Percentiles rank a stretch among this genome's conserved stretches.
Conservation (phyloP, 2,329 filamentous ascomycete genomes). For the Fusarium graminum region DNA sequence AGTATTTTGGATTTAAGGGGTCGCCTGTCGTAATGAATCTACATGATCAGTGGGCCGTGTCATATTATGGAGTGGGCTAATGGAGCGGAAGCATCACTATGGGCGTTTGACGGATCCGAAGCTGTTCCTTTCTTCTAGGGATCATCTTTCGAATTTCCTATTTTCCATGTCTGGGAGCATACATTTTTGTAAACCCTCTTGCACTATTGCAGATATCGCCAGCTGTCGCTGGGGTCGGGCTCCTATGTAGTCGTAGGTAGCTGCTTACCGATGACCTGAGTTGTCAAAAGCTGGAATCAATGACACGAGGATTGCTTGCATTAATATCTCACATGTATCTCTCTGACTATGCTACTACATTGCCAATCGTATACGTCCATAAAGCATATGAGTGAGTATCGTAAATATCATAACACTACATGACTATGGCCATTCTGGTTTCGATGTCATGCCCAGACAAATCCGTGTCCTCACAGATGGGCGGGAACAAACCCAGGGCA, state of each 20-base stretch:
- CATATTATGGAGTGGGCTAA: conserved; percentile 3
- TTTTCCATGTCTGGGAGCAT: conserved; percentile 7
- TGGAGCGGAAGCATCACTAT: conserved; percentile 28
- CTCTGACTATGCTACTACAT: conserved; percentile 1
- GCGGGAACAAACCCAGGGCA: conserved; percentile 9
- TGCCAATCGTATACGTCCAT: conserved; percentile 5
- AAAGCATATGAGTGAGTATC: conserved; percentile 5
- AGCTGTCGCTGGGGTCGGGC: background rate
- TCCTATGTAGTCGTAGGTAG: background rate
- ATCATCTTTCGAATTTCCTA: background rate
- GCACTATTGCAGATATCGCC: conserved; percentile 2
- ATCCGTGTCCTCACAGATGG: conserved; percentile 1
- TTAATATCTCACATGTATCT: background rate
- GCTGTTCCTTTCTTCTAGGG: background rate
- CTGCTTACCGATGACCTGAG: background rate
- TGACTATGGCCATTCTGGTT: conserved; percentile 25
- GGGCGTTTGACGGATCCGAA: conserved; percentile 30
- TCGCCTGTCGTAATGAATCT: background rate
- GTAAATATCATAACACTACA: conserved; percentile 1
- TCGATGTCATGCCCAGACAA: conserved; percentile 27
- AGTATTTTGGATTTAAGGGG: background rate
- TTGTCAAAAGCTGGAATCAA: background rate
- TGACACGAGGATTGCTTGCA: background rate
- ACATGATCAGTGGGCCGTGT: background rate
- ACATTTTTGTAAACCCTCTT: conserved; percentile 20